Evolutionary conservation across 371 early-diverging fungal species (phyloP).

Genomic region (Mucor piriformis): DNA sequence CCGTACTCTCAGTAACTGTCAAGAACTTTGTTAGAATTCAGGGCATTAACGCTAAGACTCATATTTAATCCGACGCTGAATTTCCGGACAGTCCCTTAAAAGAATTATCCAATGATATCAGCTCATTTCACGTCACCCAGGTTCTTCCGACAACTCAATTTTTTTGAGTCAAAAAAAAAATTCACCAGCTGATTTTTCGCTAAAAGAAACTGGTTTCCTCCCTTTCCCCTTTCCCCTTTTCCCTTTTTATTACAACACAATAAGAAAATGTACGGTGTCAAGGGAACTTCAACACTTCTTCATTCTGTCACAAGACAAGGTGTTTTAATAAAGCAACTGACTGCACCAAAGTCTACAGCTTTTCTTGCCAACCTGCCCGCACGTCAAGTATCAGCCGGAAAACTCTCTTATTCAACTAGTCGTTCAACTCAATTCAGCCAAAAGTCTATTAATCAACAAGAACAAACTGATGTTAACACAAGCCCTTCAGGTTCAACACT

Average conservation of each 20-base stretch:
- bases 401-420: constrained; percentile 48
- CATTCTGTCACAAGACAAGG: constrained; percentile 50
- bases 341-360: constrained; percentile 43
- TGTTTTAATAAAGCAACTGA: constrained; percentile 45
- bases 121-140: no score
- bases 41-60: no score
- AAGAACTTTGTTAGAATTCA: no score
- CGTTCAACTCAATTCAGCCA: constrained; percentile 32
- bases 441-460: constrained; percentile 18
- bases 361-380: constrained; percentile 41
- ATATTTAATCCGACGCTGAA: no score
- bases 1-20: no score
- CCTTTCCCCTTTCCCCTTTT: background rate
- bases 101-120: no score
- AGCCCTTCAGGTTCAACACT: constrained; percentile 11
- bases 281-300: constrained; percentile 46
- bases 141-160: no score
- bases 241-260: background rate
- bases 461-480: constrained; percentile 20
- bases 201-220: background rate
- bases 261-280: constrained; percentile 46
- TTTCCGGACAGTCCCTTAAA: no score
- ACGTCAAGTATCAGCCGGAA: constrained; percentile 48
- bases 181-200: no score
- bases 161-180: constrained; percentile 3